Evolutionary conservation across 1,139 yeast genomes (phyloP).

Genomic region (Protomyces inouyei): DNA sequence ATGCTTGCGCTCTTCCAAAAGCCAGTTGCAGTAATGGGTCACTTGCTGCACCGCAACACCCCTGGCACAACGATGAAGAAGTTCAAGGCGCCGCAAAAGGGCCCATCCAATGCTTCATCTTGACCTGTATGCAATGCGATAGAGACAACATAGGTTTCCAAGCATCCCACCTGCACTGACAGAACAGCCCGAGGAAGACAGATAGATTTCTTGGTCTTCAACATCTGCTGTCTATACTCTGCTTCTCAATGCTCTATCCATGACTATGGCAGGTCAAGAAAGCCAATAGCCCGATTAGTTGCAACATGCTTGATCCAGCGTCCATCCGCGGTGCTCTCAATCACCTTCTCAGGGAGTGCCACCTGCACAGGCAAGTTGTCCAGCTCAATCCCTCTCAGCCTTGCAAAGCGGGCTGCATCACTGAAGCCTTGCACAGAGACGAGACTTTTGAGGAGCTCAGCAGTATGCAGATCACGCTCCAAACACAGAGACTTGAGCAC

Average conservation of each 20-base stretch:
- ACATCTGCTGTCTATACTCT: too few species aligned
- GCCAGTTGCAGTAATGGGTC: too few species aligned
- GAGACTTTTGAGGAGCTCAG: background rate
- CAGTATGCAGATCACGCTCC: conserved; percentile 1
- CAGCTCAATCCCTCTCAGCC: background rate
- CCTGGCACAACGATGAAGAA: too few species aligned
- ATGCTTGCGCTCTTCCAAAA: too few species aligned
- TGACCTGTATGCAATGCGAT: too few species aligned
- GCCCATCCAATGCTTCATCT: too few species aligned
- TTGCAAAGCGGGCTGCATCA: background rate
- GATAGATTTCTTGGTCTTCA: too few species aligned
- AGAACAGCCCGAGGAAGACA: too few species aligned
- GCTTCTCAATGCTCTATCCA: background rate
- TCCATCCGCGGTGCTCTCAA: background rate
- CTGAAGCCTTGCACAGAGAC: background rate
- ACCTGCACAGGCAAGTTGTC: background rate
- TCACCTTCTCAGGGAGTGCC: background rate
- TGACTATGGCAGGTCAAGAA: background rate
- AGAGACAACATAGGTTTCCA: too few species aligned
- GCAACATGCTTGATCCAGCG: background rate
- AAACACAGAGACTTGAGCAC: conserved; percentile 4
- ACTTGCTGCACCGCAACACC: too few species aligned
- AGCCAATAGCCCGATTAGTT: background rate
- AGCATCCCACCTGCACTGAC: too few species aligned
- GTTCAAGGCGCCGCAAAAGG: too few species aligned